A percentile compares a stretch with the other conserved stretches of the same genome.
Evolutionary conservation across 371 early-diverging fungal genomes (phyloP).

Genomic region (Coemansia sp.): DNA sequence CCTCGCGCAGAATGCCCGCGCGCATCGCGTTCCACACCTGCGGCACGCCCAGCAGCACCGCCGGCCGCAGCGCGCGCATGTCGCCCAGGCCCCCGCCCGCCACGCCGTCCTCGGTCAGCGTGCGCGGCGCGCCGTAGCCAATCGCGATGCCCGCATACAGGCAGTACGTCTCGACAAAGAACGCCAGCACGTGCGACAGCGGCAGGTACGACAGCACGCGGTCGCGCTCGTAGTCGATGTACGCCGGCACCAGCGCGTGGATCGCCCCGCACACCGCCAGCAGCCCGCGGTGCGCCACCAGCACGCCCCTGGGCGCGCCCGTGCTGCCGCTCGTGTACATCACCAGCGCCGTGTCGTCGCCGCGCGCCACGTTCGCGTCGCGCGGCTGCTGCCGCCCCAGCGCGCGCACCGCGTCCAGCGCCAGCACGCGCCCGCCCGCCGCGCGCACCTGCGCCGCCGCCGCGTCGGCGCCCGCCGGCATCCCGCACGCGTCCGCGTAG

Average conservation of each 20-base stretch:
- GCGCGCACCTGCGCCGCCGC: constrained; percentile 65
- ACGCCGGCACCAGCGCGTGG: constrained; percentile 30
- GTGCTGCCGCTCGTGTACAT: constrained; percentile 90
- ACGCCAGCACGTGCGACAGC: constrained; percentile 91
- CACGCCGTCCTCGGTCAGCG: constrained; percentile 85
- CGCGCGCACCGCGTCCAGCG: constrained; percentile 18
- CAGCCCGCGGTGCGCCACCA: constrained; percentile 72
- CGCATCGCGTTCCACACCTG: constrained; percentile 93
- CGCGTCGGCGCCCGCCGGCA: constrained; percentile 72
- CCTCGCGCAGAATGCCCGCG: constrained; percentile 76
- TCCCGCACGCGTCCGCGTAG: constrained; percentile 78
- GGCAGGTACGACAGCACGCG: constrained; percentile 90
- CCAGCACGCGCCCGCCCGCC: constrained; percentile 15
- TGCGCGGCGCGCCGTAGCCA: constrained; percentile 87
- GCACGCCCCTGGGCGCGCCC: constrained; percentile 78
- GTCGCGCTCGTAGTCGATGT: constrained; percentile 24
- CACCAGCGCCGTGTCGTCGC: constrained; percentile 82
- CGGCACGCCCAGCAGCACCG: constrained; percentile 91
- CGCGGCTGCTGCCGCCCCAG: constrained; percentile 44
- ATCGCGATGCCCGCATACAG: constrained; percentile 77
- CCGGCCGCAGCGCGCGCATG: constrained; percentile 86
- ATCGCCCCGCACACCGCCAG: constrained; percentile 61
- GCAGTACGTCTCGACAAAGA: constrained; percentile 75
- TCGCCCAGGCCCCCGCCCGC: constrained; percentile 73
- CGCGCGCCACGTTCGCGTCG: constrained; percentile 50